Evolutionary conservation across 2,329 filamentous ascomycete species (phyloP).

Genomic region (Trichophyton verrucosum): DNA sequence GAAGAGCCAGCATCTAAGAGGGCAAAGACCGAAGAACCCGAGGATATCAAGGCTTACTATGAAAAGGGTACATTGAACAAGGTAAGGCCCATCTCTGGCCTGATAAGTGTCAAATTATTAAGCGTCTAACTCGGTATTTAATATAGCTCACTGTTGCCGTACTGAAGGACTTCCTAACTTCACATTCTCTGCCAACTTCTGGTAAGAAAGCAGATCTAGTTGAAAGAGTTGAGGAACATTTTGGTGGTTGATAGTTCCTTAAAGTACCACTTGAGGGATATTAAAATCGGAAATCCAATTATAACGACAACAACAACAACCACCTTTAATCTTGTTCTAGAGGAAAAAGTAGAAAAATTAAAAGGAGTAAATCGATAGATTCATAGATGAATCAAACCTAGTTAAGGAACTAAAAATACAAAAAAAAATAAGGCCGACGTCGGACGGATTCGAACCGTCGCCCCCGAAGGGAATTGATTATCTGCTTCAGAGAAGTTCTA

Average conservation of each 20-base stretch:
- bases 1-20: slow-evolving; percentile 31
- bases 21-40: slow-evolving; percentile 33
- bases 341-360: too few relatives aligned
- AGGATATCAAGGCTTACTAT: slow-evolving; percentile 30
- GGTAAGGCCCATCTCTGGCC: slow-evolving; percentile 14
- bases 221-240: slow-evolving; percentile 38
- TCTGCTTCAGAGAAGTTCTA: slow-evolving; percentile 1
- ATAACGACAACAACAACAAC: background rate
- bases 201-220: slow-evolving; percentile 42
- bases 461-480: slow-evolving; percentile 5
- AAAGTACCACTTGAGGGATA: too few relatives aligned
- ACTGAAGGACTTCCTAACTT: slow-evolving; percentile 36
- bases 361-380: background rate
- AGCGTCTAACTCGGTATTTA: background rate
- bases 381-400: background rate
- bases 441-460: slow-evolving; percentile 5
- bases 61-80: slow-evolving; percentile 34
- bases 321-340: background rate
- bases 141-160: slow-evolving; percentile 34
- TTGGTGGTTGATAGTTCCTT: slow-evolving; percentile 21
- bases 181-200: slow-evolving; percentile 30
- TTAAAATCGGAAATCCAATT: too few relatives aligned
- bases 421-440: slow-evolving; percentile 2
- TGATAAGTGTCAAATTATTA: background rate
- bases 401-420: background rate